Evolutionary conservation across 176 grass and related monocot species (phyloP), one percentile per base, ranked within the genome.

Genomic region (Leersia perrieri): DNA sequence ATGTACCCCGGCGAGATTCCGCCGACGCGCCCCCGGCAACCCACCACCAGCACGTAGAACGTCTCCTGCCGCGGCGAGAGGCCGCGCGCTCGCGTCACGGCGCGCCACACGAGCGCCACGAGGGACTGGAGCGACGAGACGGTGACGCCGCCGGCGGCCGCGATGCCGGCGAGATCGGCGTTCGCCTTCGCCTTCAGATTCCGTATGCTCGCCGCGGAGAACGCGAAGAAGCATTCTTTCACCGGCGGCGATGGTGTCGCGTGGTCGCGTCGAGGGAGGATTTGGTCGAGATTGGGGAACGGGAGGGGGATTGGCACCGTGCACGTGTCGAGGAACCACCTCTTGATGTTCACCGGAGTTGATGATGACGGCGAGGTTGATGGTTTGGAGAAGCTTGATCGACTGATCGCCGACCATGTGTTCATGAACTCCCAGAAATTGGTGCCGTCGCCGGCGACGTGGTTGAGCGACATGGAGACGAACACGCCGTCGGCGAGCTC

Each of bases 61-160:
- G 87, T 92, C 61, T 15, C 20, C 15, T 89, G 79, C 13, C 80
- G 22, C 11, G 57, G 80, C 10, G 67, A 2, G 16, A 87, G 71
- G 7, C 33, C 60, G 16, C 83, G 87, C 4, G 83, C 90, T 0
- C 83, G 87, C 27, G 80, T 84, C 15, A 89, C 81, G 1, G 74
- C 63, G 0, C 83, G 78, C 87, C 90, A 92, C 5, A 92, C 35
- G 60, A 68, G 79, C 0, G 87, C 87, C 39, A 88, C 71, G 2
- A 89, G 36, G 0, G 83, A 34, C 80, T 89, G 90, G 7, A 92
- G 87, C 25, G 90, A 89, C 7, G 90, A 92, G 73, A 92, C 86
- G 41, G 13, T 3, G 66, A 33, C 63, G 31, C 13, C 22, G 58
- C 74, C 51, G 72, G 7, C 63, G 7, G 82, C 63, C 86, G n/a